Base-by-base conservation (phyloP, 129 eudicot genomes). In the Escallonia herrerae region DNA sequence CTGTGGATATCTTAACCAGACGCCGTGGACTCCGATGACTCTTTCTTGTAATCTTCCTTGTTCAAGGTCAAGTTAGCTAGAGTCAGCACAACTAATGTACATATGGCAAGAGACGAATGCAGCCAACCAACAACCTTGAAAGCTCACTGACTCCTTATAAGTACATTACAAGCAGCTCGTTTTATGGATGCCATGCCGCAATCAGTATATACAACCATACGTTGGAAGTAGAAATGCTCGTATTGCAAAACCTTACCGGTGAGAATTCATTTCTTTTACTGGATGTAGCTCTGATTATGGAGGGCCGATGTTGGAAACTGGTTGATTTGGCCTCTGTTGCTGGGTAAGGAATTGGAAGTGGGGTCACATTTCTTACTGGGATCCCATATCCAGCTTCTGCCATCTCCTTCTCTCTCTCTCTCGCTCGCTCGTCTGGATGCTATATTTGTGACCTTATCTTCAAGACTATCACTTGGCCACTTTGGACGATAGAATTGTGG, bases 1-100 rank as follows among this genome's bases (percentile, higher is more conserved):
- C 73, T 63, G 95, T 82, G 7, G 97, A 87, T 64, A 90, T 75
- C 9, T 66, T 82, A 57, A 90, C 74, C 70, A 86, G 72, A 60
- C 86, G 76, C 62, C 67, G 62, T 40, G 62, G 79, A 50, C 63
- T 72, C 39, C 61, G 67, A 1, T 68, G 48, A 52, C 70, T 74
- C 67, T 75, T 81, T 58, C 74, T 81, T 9, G 72, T 65, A 59
- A 70, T 85, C 33, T 22, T 22, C 33, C 95, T 78, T 33, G 4
- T 53, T 63, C 55, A 12, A 53, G 13, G 33, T 54, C 60, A 70
- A 70, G 48, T 53, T n/a, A 51, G 15, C 44, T 5, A 70, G 15
- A 5, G 14, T 14, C 69, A 43, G 8, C 48, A 61, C 48, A 66
- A 13, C 14, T 22, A 41, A 57, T 60, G 2, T 40, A 49, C 43